A percentile compares a stretch with the other conserved stretches of the same genome.
Conservation (phyloP, 2,329 filamentous ascomycete genomes). For the Karstenula rhodostoma region DNA sequence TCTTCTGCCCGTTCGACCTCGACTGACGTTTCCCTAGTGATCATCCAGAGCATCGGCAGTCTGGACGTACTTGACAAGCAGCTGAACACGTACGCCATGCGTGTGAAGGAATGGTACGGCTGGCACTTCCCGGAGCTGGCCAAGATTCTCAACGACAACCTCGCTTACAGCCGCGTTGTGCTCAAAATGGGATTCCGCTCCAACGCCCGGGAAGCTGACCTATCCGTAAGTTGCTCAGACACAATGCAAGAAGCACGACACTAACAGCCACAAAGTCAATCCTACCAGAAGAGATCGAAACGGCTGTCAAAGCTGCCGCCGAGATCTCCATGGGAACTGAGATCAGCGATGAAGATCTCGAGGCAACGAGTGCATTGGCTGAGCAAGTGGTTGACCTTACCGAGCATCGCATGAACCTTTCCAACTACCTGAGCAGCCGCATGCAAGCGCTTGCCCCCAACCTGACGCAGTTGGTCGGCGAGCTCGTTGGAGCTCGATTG, state of each 20-base stretch:
- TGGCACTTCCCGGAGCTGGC: constrained; percentile 99
- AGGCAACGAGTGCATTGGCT: constrained; percentile 90
- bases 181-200: constrained; percentile 88
- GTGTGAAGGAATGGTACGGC: constrained; percentile 99
- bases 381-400: constrained; percentile 93
- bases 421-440: constrained; percentile 86
- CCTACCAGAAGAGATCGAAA: constrained; percentile 93
- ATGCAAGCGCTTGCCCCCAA: constrained; percentile 99
- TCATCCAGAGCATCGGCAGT: constrained; percentile 89
- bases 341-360: constrained; percentile 89
- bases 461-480: constrained; percentile 89
- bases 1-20: background rate
- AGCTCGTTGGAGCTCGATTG: constrained; percentile 90
- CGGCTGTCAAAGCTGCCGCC: constrained; percentile 88
- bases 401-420: constrained; percentile 80
- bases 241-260: background rate
- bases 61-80: constrained; percentile 98
- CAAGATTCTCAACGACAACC: constrained; percentile 89
- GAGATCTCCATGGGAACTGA: constrained; percentile 99
- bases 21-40: constrained; percentile 61
- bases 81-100: constrained; percentile 97
- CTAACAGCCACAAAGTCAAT: constrained; percentile 61
- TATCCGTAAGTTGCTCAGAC: constrained; percentile 58
- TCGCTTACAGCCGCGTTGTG: constrained; percentile 73
- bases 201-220: constrained; percentile 76